These are phyloP conservation scores for Salvia sclarea DNA, from an alignment of 305 asterid species.

Conservation along the genomic window DNA sequence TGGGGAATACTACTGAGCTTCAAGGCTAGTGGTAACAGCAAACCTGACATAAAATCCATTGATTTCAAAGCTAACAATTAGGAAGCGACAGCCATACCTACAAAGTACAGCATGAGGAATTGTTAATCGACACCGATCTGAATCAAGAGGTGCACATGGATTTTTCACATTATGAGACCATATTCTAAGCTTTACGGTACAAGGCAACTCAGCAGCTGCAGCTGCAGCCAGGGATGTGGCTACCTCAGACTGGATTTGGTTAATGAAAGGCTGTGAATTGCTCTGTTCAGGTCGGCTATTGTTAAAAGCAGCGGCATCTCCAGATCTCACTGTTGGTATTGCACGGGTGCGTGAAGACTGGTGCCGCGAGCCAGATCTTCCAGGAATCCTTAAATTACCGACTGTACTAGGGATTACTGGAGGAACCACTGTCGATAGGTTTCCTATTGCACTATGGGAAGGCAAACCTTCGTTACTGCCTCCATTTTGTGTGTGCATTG, in stretches of 20 bases:
- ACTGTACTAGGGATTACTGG: slow-evolving; percentile 41
- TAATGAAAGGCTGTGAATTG: slow-evolving; percentile 57
- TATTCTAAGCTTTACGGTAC: slow-evolving; percentile 92
- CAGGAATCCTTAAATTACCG: slow-evolving; percentile 49
- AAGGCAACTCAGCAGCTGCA: slow-evolving; percentile 91
- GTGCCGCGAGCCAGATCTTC: slow-evolving; percentile 67
- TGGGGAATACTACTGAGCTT: background rate
- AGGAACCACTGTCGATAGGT: slow-evolving; percentile 46
- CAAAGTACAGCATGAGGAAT: slow-evolving; percentile 97
- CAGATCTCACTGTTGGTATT: slow-evolving; percentile 46
- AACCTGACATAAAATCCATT: background rate
- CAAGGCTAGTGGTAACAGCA: background rate
- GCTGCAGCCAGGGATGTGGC: slow-evolving; percentile 84
- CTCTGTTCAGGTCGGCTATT: slow-evolving; percentile 50
- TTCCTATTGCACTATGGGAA: slow-evolving; percentile 44
- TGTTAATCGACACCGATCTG: slow-evolving; percentile 66
- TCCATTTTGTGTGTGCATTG: slow-evolving; percentile 60
- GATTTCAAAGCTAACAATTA: slow-evolving; percentile 17
- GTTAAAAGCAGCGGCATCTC: slow-evolving; percentile 48
- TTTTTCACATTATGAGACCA: slow-evolving; percentile 81
- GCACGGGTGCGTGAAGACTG: slow-evolving; percentile 58
- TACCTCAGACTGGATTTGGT: slow-evolving; percentile 78
- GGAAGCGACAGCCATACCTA: slow-evolving; percentile 54
- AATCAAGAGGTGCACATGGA: slow-evolving; percentile 74
- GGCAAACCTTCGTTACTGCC: slow-evolving; percentile 50